A percentile compares a stretch with the other conserved stretches of the same genome.
Conservation (phyloP, 495 filamentous ascomycete species). For the Sporormia fimetaria region DNA sequence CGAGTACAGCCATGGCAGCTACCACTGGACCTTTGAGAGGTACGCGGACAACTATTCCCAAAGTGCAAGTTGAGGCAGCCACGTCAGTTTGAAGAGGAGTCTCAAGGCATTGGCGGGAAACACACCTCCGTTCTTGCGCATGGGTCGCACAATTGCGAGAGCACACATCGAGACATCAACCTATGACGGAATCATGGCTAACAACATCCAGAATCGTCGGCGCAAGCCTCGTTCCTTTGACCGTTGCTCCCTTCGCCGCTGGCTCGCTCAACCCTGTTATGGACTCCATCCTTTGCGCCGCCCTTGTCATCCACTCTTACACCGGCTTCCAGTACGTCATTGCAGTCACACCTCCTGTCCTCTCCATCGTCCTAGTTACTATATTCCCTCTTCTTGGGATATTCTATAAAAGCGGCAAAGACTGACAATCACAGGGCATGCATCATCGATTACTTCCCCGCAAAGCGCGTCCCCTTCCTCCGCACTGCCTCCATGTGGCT, state of each 20-base stretch:
- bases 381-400: too few relatives aligned
- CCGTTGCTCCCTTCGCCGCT: conserved; percentile 80
- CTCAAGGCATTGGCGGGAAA: not conserved
- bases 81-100: not conserved
- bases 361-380: too few relatives aligned
- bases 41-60: conserved; percentile 25
- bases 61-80: not conserved
- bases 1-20: conserved; percentile 72
- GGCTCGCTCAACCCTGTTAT: conserved; percentile 80
- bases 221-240: conserved; percentile 70
- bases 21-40: conserved; percentile 98
- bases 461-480: conserved; percentile 53
- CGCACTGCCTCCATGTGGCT: conserved; percentile 58
- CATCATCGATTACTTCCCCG: conserved; percentile 86
- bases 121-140: too few relatives aligned
- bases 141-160: too few relatives aligned
- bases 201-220: conserved; percentile 47
- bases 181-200: conserved; percentile 3
- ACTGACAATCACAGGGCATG: conserved; percentile 41
- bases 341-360: too few relatives aligned
- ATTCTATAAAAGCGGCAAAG: too few relatives aligned
- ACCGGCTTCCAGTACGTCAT: conserved; percentile 71
- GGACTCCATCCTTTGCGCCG: conserved; percentile 74
- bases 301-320: conserved; percentile 83
- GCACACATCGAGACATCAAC: too few relatives aligned